These are phyloP conservation scores for Neospora caninum DNA, from an alignment of 169 alveolate genomes.

Conservation along the genomic window DNA sequence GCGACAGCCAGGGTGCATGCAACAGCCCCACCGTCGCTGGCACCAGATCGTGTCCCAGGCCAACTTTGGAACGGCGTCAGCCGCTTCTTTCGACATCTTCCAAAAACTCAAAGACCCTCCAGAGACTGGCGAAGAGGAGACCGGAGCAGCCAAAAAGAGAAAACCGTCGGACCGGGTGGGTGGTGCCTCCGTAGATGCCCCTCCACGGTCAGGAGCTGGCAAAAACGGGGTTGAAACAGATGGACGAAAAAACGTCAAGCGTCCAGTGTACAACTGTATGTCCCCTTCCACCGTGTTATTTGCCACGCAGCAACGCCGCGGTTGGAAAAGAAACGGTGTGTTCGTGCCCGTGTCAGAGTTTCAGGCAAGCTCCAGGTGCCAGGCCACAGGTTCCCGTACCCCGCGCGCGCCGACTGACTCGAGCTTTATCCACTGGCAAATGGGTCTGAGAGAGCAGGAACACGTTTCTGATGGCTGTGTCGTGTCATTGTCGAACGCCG, in stretches of 20 bases:
- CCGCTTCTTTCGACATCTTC: conserved; percentile 64
- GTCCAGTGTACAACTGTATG: too few relatives aligned
- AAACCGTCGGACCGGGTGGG: conserved; percentile 64
- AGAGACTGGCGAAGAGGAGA: not conserved
- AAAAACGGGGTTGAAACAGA: not conserved
- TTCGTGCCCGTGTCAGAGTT: too few relatives aligned
- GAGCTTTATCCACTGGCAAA: too few relatives aligned
- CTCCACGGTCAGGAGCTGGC: not conserved
- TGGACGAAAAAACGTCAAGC: not conserved
- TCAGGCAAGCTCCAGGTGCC: too few relatives aligned
- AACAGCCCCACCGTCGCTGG: not conserved
- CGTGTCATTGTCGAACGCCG: too few relatives aligned
- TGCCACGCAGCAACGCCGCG: too few relatives aligned
- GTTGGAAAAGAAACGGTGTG: too few relatives aligned
- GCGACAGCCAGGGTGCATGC: not conserved
- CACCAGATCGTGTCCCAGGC: not conserved
- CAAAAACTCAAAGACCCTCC: conserved; percentile 62
- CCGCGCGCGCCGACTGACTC: too few relatives aligned
- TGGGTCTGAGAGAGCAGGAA: too few relatives aligned
- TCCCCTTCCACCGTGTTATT: too few relatives aligned
- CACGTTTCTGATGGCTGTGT: too few relatives aligned
- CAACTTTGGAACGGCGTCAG: not conserved
- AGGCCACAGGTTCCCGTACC: too few relatives aligned
- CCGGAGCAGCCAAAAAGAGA: conserved; percentile 37
- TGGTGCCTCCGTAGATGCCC: not conserved